These are phyloP conservation scores for Sporobolus alterniflorus DNA, from an alignment of 202 grass and related monocot genomes.

Conservation along the genomic window DNA sequence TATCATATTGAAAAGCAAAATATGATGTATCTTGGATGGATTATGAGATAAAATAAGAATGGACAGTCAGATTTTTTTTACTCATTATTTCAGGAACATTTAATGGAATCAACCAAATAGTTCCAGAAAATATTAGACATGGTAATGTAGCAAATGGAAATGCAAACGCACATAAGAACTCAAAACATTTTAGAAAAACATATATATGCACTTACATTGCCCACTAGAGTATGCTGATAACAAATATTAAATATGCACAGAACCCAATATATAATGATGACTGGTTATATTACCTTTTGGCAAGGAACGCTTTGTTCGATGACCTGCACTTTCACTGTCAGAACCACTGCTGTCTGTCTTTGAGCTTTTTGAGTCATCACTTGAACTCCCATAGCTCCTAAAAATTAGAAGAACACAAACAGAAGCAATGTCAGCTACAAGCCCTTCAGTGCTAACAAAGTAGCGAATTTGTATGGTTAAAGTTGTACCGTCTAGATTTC, in stretches of 20 bases:
- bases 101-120: slow-evolving; percentile 5
- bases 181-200: slow-evolving; percentile 14
- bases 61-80: neutral
- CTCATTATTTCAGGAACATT: slow-evolving; percentile 10
- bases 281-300: slow-evolving; percentile 36
- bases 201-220: neutral
- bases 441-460: slow-evolving; percentile 32
- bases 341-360: slow-evolving; percentile 47
- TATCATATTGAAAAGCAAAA: slow-evolving; percentile 16
- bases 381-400: slow-evolving; percentile 60
- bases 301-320: slow-evolving; percentile 24
- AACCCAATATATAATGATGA: neutral
- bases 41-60: slow-evolving; percentile 12
- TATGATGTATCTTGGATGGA: neutral
- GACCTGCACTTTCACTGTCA: slow-evolving; percentile 43
- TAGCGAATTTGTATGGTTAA: slow-evolving; percentile 4
- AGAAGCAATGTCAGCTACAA: slow-evolving; percentile 12
- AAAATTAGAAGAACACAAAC: slow-evolving; percentile 18
- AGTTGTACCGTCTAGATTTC: slow-evolving; percentile 55
- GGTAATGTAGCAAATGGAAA: neutral
- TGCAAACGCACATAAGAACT: neutral
- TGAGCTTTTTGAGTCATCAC: slow-evolving; percentile 58
- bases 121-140: neutral
- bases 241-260: slow-evolving; percentile 19
- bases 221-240: neutral